Percentiles rank a stretch among this genome's conserved stretches.
Evolutionary conservation across 1,284 basidiomycete species (phyloP).

Genomic region (Inonotus hispidus): DNA sequence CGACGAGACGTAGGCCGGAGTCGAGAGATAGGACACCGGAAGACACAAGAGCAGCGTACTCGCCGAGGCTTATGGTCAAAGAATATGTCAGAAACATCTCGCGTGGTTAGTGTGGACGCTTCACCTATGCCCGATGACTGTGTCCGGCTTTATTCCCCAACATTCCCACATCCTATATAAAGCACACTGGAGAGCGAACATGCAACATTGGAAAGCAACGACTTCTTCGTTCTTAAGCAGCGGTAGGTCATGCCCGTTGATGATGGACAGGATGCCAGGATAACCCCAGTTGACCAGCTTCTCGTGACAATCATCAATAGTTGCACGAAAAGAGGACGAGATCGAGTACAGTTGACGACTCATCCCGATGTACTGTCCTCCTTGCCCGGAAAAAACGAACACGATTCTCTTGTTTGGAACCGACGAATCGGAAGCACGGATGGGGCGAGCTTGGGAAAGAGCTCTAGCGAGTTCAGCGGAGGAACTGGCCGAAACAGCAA

Average conservation of each 20-base stretch:
- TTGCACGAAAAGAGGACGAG: slow-evolving; percentile 38
- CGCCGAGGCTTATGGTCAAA: slow-evolving; percentile 50
- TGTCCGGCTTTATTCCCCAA: slow-evolving; percentile 55
- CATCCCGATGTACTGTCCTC: slow-evolving; percentile 62
- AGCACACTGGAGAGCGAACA: slow-evolving; percentile 57
- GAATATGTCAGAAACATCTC: background rate
- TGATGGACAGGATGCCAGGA: slow-evolving; percentile 42
- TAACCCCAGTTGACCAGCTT: slow-evolving; percentile 46
- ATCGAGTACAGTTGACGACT: slow-evolving; percentile 48
- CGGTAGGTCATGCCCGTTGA: slow-evolving; percentile 27
- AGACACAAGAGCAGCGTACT: slow-evolving; percentile 60
- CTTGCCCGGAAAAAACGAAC: slow-evolving; percentile 71
- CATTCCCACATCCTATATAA: slow-evolving; percentile 55
- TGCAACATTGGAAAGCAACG: slow-evolving; percentile 46
- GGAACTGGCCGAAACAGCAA: slow-evolving; percentile 41
- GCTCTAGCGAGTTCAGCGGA: slow-evolving; percentile 41
- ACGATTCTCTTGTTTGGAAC: slow-evolving; percentile 32
- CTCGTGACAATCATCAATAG: slow-evolving; percentile 52
- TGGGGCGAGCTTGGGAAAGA: slow-evolving; percentile 33
- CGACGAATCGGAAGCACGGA: slow-evolving; percentile 24
- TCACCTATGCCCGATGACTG: slow-evolving; percentile 64
- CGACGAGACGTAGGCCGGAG: slow-evolving; percentile 54
- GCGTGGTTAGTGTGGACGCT: slow-evolving; percentile 14
- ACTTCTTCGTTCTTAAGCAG: slow-evolving; percentile 29
- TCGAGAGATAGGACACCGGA: slow-evolving; percentile 50